Percentiles rank a stretch among this genome's conserved stretches.
These are phyloP conservation scores for Zea luxurians DNA, from an alignment of 176 grass and related monocot species.

Conservation along the genomic window DNA sequence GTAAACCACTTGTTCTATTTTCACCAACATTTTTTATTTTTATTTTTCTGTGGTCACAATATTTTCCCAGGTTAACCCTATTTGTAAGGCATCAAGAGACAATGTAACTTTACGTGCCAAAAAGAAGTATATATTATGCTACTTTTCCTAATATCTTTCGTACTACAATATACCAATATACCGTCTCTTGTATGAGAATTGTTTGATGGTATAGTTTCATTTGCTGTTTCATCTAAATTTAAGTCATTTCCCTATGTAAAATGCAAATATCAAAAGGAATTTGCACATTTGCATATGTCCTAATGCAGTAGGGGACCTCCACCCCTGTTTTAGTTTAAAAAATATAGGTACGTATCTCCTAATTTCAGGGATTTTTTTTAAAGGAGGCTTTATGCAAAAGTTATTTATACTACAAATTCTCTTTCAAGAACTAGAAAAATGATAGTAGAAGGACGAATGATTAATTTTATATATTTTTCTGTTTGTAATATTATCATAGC, in stretches of 20 bases:
- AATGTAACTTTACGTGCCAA: slow-evolving; percentile 15
- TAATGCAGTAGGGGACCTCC: neutral
- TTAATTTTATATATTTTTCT: neutral
- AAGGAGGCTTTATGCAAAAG: neutral
- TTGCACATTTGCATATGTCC: neutral
- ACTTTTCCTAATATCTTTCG: neutral
- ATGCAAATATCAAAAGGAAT: neutral
- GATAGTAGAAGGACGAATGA: neutral
- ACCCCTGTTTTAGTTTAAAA: neutral
- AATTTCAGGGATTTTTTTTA: slow-evolving; percentile 3
- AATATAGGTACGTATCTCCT: neutral
- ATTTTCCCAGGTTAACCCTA: slow-evolving; percentile 17
- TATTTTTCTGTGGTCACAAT: neutral
- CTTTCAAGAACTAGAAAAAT: neutral
- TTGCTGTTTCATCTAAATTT: neutral
- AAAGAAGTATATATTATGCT: neutral
- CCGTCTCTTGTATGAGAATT: neutral
- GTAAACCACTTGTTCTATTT: too few relatives aligned
- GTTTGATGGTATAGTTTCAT: slow-evolving; percentile 6
- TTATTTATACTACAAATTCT: neutral
- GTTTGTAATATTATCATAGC: neutral
- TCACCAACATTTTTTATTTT: neutral
- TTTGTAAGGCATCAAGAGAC: slow-evolving; percentile 24
- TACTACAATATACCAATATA: neutral
- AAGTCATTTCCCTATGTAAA: neutral